Evolutionary conservation across 2,329 filamentous ascomycete species (phyloP).

Genomic region (Zasmidium cellare): DNA sequence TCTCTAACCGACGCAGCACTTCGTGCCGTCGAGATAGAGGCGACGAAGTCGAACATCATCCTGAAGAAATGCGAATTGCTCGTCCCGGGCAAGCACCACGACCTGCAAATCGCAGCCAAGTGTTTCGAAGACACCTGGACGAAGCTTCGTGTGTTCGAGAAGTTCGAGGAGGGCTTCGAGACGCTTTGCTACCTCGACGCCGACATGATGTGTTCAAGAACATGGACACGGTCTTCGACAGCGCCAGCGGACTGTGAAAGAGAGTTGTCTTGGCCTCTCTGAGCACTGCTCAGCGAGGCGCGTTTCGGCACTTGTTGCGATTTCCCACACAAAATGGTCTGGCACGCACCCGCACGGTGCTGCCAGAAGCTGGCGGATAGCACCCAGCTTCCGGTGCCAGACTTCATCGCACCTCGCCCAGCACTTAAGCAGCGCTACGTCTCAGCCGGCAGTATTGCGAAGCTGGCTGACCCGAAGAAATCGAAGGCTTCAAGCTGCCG

Average conservation of each 20-base stretch:
- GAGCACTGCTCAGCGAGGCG: too few relatives aligned
- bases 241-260: conserved; percentile 31
- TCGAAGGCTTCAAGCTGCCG: conserved; percentile 8
- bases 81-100: conserved; percentile 37
- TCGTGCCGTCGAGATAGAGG: conserved; percentile 44
- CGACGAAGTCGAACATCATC: conserved; percentile 42
- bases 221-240: conserved; percentile 48
- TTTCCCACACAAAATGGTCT: too few relatives aligned
- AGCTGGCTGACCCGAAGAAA: conserved; percentile 26
- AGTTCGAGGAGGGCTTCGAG: conserved; percentile 36
- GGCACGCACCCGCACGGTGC: too few relatives aligned
- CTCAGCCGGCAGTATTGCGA: conserved; percentile 27
- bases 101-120: conserved; percentile 47
- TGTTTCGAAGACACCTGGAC: conserved; percentile 57
- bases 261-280: too few relatives aligned
- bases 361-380: too few relatives aligned
- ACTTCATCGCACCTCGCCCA: conserved; percentile 24
- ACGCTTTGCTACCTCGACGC: conserved; percentile 53
- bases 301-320: too few relatives aligned
- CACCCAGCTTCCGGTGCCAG: conserved; percentile 9
- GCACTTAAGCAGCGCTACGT: conserved; percentile 29
- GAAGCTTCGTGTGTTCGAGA: conserved; percentile 54
- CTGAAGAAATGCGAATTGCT: conserved; percentile 43
- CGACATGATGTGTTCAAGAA: conserved; percentile 50
- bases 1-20: conserved; percentile 41